Evolutionary conservation across 805 yeast genomes (phyloP), one percentile per base, ranked within the genome.

Genomic region (Wickerhamiella slavikovae): DNA sequence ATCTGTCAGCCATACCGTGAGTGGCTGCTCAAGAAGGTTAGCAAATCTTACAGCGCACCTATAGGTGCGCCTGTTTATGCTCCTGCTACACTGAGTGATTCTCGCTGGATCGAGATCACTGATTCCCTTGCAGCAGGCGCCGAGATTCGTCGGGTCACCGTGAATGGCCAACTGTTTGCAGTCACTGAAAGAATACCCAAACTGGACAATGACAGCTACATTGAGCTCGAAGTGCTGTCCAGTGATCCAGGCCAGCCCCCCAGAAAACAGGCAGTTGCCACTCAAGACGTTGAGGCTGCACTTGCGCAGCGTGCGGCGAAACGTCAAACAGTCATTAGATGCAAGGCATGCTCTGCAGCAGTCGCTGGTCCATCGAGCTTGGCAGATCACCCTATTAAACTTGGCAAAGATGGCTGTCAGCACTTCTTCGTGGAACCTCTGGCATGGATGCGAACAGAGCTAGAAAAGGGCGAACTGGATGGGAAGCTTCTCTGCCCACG

Each of bases 371-470:
- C 76, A 1, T 49, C 63, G 2, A 65, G 73, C 12, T 62, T 75
- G 33, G 65, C 76, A 18, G 48, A 56, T 15, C 93, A 83, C 51
- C 58, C 55, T 2, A 70, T 71, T 13, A 29, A 35, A 15, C 30
- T 34, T 3, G 38, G 39, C 15, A 17, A 27, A 11, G 30, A 30
- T 10, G 42, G 41, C 17, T 85, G 98, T 50, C 76, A 91, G 5
- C 94, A 83, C 48, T 74, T 60, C 47, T 89, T 82, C 42, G 58
- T 77, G 17, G 95, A 89, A 50, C 96, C 96, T 0, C 54, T 85
- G 30, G 60, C 60, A 20, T 89, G 98, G 98, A 89, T 89, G 98
- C 66, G 72, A 35, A 56, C 58, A 4, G 93, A 79, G 47, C 54
- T 85, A 23, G 69, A 63, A 27, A 62, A 64, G 39, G 78, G 78